Conservation (phyloP, 495 filamentous ascomycete genomes). For the Neurospora sp. region DNA sequence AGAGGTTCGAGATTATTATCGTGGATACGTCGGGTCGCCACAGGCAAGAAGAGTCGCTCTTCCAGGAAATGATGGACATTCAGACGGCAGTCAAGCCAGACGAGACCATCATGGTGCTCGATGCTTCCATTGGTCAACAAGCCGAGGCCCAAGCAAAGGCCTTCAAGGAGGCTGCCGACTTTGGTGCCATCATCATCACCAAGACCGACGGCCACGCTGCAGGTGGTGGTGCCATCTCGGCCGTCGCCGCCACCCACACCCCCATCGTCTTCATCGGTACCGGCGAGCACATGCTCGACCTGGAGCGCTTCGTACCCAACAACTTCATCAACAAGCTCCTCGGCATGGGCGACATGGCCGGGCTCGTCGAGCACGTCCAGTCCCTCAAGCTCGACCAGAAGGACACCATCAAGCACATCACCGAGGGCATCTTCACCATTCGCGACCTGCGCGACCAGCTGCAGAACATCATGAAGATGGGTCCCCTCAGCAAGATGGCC, state of each 20-base stretch:
- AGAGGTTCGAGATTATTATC: conserved; percentile 96
- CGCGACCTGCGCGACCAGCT: conserved; percentile 93
- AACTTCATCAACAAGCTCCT: conserved; percentile 85
- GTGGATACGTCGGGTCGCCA: conserved; percentile 95
- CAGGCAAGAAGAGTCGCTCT: conserved; percentile 82
- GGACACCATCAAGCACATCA: conserved; percentile 97
- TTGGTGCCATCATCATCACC: conserved; percentile 97
- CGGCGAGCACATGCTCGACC: conserved; percentile 90
- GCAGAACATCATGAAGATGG: conserved; percentile 99
- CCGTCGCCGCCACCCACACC: conserved; percentile 90
- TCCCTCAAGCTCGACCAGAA: conserved; percentile 94
- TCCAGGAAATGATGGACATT: conserved; percentile 97
- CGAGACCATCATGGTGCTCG: conserved; percentile 97
- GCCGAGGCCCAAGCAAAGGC: conserved; percentile 90
- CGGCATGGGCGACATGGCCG: conserved; percentile 95
- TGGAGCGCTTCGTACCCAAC: conserved; percentile 85
- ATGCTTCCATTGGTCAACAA: conserved; percentile 91
- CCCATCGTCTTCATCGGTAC: conserved; percentile 98
- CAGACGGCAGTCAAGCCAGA: conserved; percentile 84
- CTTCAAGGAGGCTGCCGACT: conserved; percentile 96
- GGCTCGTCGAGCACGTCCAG: conserved; percentile 94
- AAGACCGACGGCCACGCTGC: conserved; percentile 95
- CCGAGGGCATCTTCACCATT: conserved; percentile 90
- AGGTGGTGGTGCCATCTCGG: conserved; percentile 96
- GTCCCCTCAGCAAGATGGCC: conserved; percentile 91